A percentile compares a stretch with the other conserved stretches of the same genome.
Conservation (phyloP, 192 early-diverging fungal genomes). For the Coemansia sp. region DNA sequence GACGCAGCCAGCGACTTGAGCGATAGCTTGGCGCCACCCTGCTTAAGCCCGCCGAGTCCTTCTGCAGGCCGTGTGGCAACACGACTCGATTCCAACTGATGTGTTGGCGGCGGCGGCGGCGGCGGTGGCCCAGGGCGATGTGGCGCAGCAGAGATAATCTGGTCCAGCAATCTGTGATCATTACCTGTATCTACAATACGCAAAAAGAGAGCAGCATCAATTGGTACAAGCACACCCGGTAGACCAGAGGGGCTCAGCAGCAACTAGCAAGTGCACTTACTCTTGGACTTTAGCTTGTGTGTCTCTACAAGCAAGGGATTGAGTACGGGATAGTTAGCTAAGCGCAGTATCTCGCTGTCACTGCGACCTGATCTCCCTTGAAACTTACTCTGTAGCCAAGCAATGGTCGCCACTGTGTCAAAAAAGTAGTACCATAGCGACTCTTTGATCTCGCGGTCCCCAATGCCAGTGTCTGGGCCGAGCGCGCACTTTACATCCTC, state of each 20-base stretch:
- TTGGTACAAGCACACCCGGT: background rate
- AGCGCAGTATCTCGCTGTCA: background rate
- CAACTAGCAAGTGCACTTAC: slow-evolving; percentile 14
- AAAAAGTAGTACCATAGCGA: slow-evolving; percentile 77
- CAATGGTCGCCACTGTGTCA: slow-evolving; percentile 67
- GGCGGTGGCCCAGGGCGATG: slow-evolving; percentile 44
- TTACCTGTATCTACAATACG: slow-evolving; percentile 7
- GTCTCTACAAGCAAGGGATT: slow-evolving; percentile 21
- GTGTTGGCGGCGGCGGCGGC: slow-evolving; percentile 1
- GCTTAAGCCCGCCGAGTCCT: background rate
- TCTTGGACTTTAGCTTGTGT: slow-evolving; percentile 41
- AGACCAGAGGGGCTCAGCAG: background rate
- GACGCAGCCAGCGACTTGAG: slow-evolving; percentile 18
- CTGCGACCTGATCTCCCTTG: background rate
- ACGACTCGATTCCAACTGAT: background rate
- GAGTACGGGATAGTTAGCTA: background rate
- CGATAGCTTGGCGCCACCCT: background rate
- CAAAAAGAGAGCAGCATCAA: background rate
- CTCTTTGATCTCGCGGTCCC: slow-evolving; percentile 68
- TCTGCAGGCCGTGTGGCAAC: no score
- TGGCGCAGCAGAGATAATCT: slow-evolving; percentile 15
- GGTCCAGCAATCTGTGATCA: slow-evolving; percentile 19
- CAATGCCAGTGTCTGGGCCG: slow-evolving; percentile 59
- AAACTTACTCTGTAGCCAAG: slow-evolving; percentile 69
- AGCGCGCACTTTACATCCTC: slow-evolving; percentile 64